Evolutionary conservation across 1,284 basidiomycete species (phyloP).

Genomic region (Bondarzewia mesenterica): DNA sequence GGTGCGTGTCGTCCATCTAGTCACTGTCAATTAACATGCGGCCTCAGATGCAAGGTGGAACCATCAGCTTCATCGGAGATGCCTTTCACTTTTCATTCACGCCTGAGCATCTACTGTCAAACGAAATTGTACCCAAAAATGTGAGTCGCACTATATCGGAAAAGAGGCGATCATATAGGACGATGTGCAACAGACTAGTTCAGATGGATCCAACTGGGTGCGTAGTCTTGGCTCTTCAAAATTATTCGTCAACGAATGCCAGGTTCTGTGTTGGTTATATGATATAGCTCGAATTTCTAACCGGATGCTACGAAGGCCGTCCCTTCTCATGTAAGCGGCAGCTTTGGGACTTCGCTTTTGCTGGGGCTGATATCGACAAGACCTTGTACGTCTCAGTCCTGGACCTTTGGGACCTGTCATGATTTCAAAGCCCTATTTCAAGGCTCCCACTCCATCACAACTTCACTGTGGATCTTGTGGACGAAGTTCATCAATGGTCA

Average conservation of each 20-base stretch:
- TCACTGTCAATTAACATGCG: background rate
- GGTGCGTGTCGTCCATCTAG: slow-evolving; percentile 20
- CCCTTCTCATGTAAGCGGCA: slow-evolving; percentile 38
- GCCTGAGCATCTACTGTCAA: slow-evolving; percentile 30
- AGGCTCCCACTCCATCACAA: slow-evolving; percentile 32
- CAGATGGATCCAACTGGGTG: slow-evolving; percentile 47
- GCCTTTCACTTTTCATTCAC: slow-evolving; percentile 34
- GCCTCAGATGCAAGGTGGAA: background rate
- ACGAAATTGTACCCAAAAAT: slow-evolving; percentile 39
- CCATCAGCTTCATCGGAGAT: slow-evolving; percentile 42
- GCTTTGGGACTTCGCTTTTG: slow-evolving; percentile 52
- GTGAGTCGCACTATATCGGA: slow-evolving; percentile 21
- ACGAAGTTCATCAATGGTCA: slow-evolving; percentile 42
- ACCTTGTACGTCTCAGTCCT: slow-evolving; percentile 26
- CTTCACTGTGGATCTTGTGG: slow-evolving; percentile 40
- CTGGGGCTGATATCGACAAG: slow-evolving; percentile 43
- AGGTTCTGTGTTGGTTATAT: too few relatives aligned
- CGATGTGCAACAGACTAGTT: slow-evolving; percentile 34
- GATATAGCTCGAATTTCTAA: slow-evolving; percentile 42
- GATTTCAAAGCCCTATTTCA: background rate
- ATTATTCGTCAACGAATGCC: too few relatives aligned
- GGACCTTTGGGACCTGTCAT: background rate
- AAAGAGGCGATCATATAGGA: too few relatives aligned
- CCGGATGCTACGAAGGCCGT: slow-evolving; percentile 38
- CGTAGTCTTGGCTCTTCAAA: background rate